Evolutionary conservation across 1,284 basidiomycete genomes (phyloP), one percentile per base, ranked within the genome.

Genomic region (Cryptococcus maquisensis): DNA sequence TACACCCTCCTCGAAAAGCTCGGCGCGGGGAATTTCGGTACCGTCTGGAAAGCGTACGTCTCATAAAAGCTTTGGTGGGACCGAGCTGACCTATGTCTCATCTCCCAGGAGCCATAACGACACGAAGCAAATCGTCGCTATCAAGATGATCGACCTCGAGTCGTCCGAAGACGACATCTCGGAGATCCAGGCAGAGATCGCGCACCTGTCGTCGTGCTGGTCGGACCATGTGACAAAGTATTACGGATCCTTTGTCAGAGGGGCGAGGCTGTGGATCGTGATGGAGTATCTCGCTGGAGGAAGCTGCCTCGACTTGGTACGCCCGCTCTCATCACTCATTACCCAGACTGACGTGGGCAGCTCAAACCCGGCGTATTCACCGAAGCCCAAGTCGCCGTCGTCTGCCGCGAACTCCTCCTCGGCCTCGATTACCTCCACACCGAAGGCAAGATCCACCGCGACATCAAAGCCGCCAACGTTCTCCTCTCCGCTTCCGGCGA

Each of bases 261-360:
- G 90, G 15, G 98, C 95, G 81, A 96, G 97, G 74, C 81, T 99
- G 18, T 98, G 96, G 96, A 98, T 99, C 71, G 82, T 99, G 68
- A 98, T 98, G 96, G 95, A 99, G 75, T 98, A 92, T 74, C 86
- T 98, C 49, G 93, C 93, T 0, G 96, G 95, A 35, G 95, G 95
- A n/a, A 97, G 93, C 20, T 97, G 95, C 77, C 83, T 96, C 49
- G 95, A 98, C 74, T 81, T 98, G 47, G 78, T 79, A 35, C 40
- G 78, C 28, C 28, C 28, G 6, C 28, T 10, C 28, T 10, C 28
- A 28, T 28, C 10, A 28, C 28, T 6, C 28, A 8, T 10, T 6
- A 7, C 28, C 6, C 10, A 20, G 9, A 23, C 24, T 44, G 43
- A 47, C 28, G 57, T 35, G 23, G 15, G 39, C 63, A 80, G 79